Base-by-base conservation (phyloP, 169 alveolate species). In the Plasmodium vivax region DNA sequence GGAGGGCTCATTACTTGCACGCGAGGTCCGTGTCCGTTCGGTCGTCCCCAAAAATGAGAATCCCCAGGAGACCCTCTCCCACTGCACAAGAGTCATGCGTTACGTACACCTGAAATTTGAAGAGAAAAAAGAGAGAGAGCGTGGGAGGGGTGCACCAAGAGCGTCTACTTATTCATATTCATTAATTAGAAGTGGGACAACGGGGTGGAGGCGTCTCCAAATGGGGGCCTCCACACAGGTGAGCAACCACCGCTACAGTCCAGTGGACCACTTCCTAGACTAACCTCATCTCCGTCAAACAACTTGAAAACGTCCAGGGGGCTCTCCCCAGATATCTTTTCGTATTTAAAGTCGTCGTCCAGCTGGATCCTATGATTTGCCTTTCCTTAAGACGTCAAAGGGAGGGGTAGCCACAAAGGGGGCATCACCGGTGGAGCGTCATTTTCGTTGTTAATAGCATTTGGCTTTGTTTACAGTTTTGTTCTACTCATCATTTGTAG, bases 1-100 rank as follows among this genome's bases (percentile, higher is more conserved):
- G 9, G 27, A 19, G 32, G 38, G 34, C 19, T 68, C 51, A 41
- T 41, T 84, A 84, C 93, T 85, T 85, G 80, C 80, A 85, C 38
- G 93, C 93, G 27, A 27, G 38, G 34, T 68, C 84, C 19, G 80
- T 27, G 41, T 75, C 93, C 87, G 85, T 85, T 74, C 41, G 58
- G n/a, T 85, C 87, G 38, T 85, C 93, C 43, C 93, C 93, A 75
- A 74, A 77, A 41, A 85, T 85, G 45, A 85, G 80, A 77, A 85
- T 77, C 19, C 93, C 93, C 5, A 85, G 75, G 27, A 85, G 73
- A n/a, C 93, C 85, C 45, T 75, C 93, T 14, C 51, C 45, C 14
- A 85, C 36, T 6, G 75, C 45, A 23, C 23, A 54, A 2, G 85
- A 34, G 51, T 85, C 93, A 1, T 74, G 77, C 36, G 93, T 85